Evolutionary conservation across 345 rosid genomes (phyloP).

Genomic region (Populus euphratica): DNA sequence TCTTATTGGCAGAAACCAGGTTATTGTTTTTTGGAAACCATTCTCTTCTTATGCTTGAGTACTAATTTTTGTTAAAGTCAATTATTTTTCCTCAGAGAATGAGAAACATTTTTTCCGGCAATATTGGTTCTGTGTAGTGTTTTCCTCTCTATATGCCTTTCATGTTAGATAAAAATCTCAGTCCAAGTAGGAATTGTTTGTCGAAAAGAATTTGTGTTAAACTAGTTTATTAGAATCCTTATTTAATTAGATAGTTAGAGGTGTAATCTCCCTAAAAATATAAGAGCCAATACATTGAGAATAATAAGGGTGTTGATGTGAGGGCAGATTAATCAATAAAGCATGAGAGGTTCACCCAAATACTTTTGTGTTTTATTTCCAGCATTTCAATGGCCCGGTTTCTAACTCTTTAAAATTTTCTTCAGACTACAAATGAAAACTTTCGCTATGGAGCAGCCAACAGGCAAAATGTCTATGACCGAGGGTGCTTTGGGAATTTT

Average conservation of each 20-base stretch:
- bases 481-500: conserved; percentile 39
- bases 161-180: too few relatives aligned
- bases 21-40: background rate
- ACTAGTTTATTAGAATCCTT: too few relatives aligned
- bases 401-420: conserved; percentile 12
- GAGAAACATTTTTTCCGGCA: background rate
- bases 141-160: background rate
- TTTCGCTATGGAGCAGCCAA: conserved; percentile 32
- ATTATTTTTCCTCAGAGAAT: background rate
- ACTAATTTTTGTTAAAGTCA: too few relatives aligned
- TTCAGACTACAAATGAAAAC: conserved; percentile 51
- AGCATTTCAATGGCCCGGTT: background rate
- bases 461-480: conserved; percentile 28
- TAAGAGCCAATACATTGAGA: too few relatives aligned
- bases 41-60: background rate
- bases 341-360: too few relatives aligned
- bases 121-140: background rate
- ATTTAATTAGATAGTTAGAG: too few relatives aligned
- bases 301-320: too few relatives aligned
- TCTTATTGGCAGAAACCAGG: conserved; percentile 56
- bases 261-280: too few relatives aligned
- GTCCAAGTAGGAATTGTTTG: too few relatives aligned
- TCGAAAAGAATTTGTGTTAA: too few relatives aligned
- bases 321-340: too few relatives aligned
- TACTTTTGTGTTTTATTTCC: too few relatives aligned